These are phyloP conservation scores for Vigna angularis DNA, from an alignment of 306 rosid genomes.

Conservation along the genomic window DNA sequence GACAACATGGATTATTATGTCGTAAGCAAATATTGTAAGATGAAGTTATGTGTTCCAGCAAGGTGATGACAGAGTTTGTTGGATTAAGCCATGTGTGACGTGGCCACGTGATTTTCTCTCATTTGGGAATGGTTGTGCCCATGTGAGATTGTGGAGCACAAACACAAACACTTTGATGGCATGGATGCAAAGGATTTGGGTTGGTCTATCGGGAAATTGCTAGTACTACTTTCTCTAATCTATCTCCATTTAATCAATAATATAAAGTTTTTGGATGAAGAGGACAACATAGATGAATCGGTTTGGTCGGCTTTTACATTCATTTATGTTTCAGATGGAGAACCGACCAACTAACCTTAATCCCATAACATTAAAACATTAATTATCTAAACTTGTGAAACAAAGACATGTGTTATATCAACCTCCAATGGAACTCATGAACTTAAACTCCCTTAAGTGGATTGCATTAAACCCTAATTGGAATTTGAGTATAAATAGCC, in stretches of 20 bases:
- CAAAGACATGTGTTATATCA: constrained; percentile 24
- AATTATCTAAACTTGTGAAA: constrained; percentile 15
- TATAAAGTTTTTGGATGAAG: constrained; percentile 1
- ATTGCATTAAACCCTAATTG: neutral
- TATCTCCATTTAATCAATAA: constrained; percentile 11
- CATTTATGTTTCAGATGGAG: constrained; percentile 5
- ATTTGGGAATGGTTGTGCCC: constrained; percentile 22
- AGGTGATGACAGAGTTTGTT: constrained; percentile 33
- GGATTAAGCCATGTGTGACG: constrained; percentile 34
- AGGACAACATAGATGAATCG: constrained; percentile 43
- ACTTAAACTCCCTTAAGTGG: neutral
- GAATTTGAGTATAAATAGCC: constrained; percentile 44
- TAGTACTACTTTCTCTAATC: neutral
- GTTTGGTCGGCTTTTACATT: constrained; percentile 45
- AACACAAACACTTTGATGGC: constrained; percentile 15
- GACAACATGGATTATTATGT: neutral
- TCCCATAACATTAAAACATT: constrained; percentile 1
- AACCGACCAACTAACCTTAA: constrained; percentile 18
- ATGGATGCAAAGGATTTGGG: constrained; percentile 22
- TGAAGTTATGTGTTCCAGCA: constrained; percentile 3
- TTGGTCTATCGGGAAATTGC: constrained; percentile 22
- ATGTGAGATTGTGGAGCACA: constrained; percentile 51
- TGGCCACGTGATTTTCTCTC: constrained; percentile 40
- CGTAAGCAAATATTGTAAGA: constrained; percentile 9
- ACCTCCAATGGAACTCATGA: constrained; percentile 19